These are phyloP conservation scores for Fusarium sp. DNA, from an alignment of 2,329 filamentous ascomycete genomes.

Conservation along the genomic window DNA sequence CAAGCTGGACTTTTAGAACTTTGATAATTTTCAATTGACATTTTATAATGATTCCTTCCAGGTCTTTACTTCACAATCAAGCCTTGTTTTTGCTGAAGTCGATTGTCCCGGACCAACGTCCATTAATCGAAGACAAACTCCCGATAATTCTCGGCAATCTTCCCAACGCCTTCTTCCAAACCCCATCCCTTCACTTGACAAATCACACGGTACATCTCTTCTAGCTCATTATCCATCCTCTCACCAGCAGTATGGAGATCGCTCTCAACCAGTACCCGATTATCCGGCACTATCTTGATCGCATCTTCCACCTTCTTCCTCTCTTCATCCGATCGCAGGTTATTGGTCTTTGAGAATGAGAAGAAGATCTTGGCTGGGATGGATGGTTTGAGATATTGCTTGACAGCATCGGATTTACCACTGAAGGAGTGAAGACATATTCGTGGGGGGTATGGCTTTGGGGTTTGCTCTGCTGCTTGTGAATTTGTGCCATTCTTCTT, in stretches of 20 bases:
- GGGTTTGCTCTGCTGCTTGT: conserved; percentile 44
- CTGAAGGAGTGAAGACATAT: conserved; percentile 93
- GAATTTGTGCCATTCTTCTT: conserved; percentile 2
- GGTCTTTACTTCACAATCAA: rapidly evolving
- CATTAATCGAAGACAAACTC: conserved; percentile 73
- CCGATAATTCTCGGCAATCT: conserved; percentile 77
- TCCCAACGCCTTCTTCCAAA: conserved; percentile 73
- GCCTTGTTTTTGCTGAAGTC: rapidly evolving
- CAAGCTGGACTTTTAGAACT: background rate
- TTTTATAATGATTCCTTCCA: rapidly evolving
- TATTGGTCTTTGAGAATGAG: conserved; percentile 85
- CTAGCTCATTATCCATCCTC: conserved; percentile 78
- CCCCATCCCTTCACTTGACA: conserved; percentile 80
- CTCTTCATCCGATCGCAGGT: conserved; percentile 66
- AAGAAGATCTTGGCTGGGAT: conserved; percentile 83
- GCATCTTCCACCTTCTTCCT: conserved; percentile 66
- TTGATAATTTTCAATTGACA: no score
- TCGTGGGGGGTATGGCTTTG: conserved; percentile 74
- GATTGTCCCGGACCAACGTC: rapidly evolving
- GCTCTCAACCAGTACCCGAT: conserved; percentile 83
- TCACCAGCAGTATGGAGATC: conserved; percentile 84
- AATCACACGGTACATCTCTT: conserved; percentile 75
- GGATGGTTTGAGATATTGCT: conserved; percentile 76
- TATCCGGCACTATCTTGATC: conserved; percentile 76
- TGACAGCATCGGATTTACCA: conserved; percentile 76